Conservation (phyloP, 2,329 filamentous ascomycete genomes). For the Byssochlamys sp. region DNA sequence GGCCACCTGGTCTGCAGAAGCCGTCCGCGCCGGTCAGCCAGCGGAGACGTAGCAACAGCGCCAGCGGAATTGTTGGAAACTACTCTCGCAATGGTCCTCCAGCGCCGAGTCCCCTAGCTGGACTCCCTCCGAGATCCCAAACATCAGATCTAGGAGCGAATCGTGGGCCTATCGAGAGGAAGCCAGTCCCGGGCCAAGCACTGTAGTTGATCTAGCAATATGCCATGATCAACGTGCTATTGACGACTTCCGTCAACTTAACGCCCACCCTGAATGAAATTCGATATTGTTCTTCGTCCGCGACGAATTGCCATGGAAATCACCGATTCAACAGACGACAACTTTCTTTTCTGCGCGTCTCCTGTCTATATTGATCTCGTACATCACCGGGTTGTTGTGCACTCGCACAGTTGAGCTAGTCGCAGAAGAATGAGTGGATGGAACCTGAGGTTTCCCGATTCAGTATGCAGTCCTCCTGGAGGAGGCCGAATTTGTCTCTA, state of each 20-base stretch:
- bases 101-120: conserved; percentile 20
- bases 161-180: conserved; percentile 40
- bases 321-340: not conserved
- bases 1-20: conserved; percentile 30
- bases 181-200: conserved; percentile 50
- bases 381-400: not conserved
- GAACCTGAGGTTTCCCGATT: not conserved
- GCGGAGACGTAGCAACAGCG: conserved; percentile 37
- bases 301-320: not conserved
- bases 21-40: conserved; percentile 30
- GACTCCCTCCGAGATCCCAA: conserved; percentile 22
- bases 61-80: conserved; percentile 21
- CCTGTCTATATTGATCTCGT: not conserved
- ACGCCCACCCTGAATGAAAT: not conserved
- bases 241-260: not conserved
- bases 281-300: not conserved
- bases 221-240: not conserved
- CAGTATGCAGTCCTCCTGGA: not conserved
- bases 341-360: not conserved
- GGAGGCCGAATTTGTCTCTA: not conserved
- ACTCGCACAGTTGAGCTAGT: not conserved
- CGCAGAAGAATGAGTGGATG: not conserved
- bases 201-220: conserved; percentile 2
- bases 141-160: conserved; percentile 36
- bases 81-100: conserved; percentile 11